Base-by-base conservation (phyloP, 345 rosid genomes). In the Citrus trifoliata region DNA sequence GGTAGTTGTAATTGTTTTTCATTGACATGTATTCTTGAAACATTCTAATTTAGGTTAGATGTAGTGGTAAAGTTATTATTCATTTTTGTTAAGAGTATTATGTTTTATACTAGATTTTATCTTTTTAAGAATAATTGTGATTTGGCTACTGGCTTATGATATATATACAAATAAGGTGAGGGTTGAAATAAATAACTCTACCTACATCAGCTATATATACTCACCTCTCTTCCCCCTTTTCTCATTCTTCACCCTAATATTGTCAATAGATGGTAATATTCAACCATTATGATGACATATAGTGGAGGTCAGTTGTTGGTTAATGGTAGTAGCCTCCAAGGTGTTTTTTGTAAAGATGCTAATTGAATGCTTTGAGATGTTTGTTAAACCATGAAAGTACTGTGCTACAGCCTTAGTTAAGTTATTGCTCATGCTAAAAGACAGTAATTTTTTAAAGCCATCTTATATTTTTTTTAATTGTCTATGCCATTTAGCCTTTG, bases 371-470 rank as follows among this genome's bases (percentile, higher is more conserved):
- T 3, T 67, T 53, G 70, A 37, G 8, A 37, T 7, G 40, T 22
- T 64, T 75, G 61, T 32, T 67, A 7, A 42, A 65, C 40, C 48
- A 32, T 21, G 46, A 48, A 46, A 71, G 32, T 30, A 53, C 30
- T 46, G 21, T 72, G 24, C 5, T 53, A 16, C 22, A 46, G 13
- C 7, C 62, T 16, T 35, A 10, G 13, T 55, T 74, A 35, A 33
- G 22, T 71, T 8, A 51, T 38, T 73, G 25, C 10, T 60, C 33
- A 65, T 61, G 71, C 62, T 64, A 32, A 64, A 32, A 65, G 71
- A 32, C 71, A 5, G 27, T 32, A 10, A n/a, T 65, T 73, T 79
- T 76, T 19, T 62, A 79, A 74, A 60, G 78, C 75, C 55, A 40
- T 81, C 42, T 69, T 72, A 71, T 74, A 22, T 24, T 62, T 38